These are phyloP conservation scores for Primulina huaijiensis DNA, from an alignment of 257 asterid species.

Conservation along the genomic window DNA sequence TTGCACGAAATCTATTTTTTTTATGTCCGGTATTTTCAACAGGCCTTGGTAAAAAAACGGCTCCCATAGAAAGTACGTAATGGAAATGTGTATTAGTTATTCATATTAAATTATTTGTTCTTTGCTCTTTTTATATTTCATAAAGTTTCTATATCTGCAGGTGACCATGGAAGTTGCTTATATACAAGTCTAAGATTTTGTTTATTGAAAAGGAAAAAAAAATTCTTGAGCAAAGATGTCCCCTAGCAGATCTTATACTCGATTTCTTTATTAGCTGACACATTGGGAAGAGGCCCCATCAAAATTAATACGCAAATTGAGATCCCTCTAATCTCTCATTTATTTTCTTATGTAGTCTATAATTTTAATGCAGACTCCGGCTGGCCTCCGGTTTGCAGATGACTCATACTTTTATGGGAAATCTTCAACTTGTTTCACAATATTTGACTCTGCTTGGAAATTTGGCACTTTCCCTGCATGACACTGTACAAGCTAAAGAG, in stretches of 20 bases:
- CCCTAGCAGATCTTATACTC: not conserved
- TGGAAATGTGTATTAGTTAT: too few relatives aligned
- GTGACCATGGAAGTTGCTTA: not conserved
- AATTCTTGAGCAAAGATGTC: not conserved
- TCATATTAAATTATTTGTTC: too few relatives aligned
- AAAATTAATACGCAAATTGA: constrained; percentile 1
- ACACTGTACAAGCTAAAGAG: constrained; percentile 95
- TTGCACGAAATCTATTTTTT: too few relatives aligned
- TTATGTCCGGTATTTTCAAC: too few relatives aligned
- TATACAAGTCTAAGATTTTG: not conserved
- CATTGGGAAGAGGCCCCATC: not conserved
- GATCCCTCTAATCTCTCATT: constrained; percentile 21
- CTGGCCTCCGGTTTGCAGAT: constrained; percentile 94
- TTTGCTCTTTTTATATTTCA: too few relatives aligned
- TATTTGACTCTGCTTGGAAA: constrained; percentile 81
- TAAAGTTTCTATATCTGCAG: too few relatives aligned
- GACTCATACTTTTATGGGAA: constrained; percentile 76
- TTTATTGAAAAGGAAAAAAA: not conserved
- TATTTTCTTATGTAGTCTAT: constrained; percentile 13
- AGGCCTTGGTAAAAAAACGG: too few relatives aligned
- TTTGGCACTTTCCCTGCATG: constrained; percentile 85
- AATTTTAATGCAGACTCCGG: constrained; percentile 51
- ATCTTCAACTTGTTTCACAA: constrained; percentile 95
- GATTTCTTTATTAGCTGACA: not conserved
- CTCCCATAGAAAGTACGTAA: too few relatives aligned